phyloP scores from a whole-genome alignment of 78 protist genomes.

The Acrasis kona region DNA sequence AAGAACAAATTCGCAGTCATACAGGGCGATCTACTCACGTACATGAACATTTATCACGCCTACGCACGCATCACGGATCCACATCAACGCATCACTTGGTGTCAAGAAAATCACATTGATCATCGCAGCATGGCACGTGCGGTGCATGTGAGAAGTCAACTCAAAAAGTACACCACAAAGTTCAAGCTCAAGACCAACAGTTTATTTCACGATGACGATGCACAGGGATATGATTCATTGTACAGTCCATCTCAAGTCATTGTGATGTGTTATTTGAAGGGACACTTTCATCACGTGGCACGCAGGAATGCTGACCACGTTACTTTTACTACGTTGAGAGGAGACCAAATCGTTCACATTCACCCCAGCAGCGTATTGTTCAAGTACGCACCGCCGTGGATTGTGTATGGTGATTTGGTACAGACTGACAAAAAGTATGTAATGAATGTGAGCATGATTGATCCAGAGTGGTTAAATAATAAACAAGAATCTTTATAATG shows the following conservation, averaged over 20 bases:
- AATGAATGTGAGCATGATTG: background rate
- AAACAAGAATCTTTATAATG: no score
- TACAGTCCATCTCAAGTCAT: background rate
- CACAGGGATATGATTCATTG: no score
- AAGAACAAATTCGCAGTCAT: background rate
- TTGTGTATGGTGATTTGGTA: conserved; percentile 6
- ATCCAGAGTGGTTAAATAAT: background rate
- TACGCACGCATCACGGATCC: no score
- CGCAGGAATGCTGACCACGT: background rate
- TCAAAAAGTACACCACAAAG: background rate
- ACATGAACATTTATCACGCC: no score
- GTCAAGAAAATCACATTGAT: background rate
- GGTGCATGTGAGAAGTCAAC: background rate
- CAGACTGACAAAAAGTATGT: conserved; percentile 12
- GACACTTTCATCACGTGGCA: background rate
- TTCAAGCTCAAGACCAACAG: background rate
- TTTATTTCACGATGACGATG: no score
- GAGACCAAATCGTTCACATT: background rate
- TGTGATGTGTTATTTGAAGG: background rate
- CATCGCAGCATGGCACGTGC: background rate
- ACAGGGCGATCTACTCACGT: background rate
- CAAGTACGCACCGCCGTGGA: background rate
- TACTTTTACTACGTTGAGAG: background rate
- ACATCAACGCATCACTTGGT: no score
- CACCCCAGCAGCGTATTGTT: background rate